These are phyloP conservation scores for Leccinum incarnatum DNA, from an alignment of 768 basidiomycete genomes.

Conservation along the genomic window DNA sequence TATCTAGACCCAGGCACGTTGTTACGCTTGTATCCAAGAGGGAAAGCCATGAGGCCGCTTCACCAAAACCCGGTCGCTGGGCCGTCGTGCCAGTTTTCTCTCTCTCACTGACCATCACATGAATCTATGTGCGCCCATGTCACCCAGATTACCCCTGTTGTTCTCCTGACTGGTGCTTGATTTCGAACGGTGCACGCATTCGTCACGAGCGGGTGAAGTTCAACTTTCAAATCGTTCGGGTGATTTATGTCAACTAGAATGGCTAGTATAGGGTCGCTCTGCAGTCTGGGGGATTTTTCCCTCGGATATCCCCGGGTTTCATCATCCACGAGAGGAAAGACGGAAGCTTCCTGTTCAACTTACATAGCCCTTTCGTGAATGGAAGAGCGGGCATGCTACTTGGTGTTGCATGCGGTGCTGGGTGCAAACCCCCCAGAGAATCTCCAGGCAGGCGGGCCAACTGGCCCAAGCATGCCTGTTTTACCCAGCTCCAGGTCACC, in stretches of 20 bases:
- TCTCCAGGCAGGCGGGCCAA: not conserved
- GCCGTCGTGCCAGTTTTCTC: constrained; percentile 14
- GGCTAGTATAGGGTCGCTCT: not conserved
- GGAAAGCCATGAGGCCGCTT: constrained; percentile 5
- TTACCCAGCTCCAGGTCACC: not conserved
- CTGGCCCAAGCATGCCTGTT: constrained; percentile 11
- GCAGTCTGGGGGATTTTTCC: not conserved
- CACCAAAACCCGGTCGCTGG: constrained; percentile 17
- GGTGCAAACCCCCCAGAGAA: not conserved
- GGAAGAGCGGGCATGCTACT: not conserved
- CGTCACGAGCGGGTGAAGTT: not conserved
- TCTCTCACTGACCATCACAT: not conserved
- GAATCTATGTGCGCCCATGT: constrained; percentile 1
- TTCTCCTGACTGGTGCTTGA: not conserved
- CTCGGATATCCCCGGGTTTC: constrained; percentile 18
- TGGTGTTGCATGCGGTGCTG: not conserved
- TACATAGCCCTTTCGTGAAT: not conserved
- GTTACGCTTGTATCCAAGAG: constrained; percentile 8
- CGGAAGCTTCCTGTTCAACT: not conserved
- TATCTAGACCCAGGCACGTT: constrained; percentile 19
- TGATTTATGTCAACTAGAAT: not conserved
- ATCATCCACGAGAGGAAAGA: constrained; percentile 1
- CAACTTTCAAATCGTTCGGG: not conserved
- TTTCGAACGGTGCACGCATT: constrained; percentile 4
- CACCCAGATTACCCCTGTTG: not conserved